phyloP scores from a whole-genome alignment of 2,329 filamentous ascomycete species.

The Thielaviopsis musarum region DNA sequence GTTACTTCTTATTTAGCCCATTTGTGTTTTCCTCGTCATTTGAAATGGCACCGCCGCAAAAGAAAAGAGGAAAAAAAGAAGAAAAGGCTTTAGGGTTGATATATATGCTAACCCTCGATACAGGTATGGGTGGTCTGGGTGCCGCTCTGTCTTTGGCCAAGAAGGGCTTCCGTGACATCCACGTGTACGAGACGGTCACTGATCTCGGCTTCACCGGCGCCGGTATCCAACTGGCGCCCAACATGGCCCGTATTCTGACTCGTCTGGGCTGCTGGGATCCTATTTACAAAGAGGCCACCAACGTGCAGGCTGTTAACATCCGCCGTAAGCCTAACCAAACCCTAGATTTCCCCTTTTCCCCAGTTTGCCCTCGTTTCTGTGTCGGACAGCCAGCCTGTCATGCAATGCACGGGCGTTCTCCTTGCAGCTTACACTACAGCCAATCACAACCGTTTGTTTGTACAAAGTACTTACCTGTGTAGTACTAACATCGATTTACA shows the following conservation, averaged over 20 bases:
- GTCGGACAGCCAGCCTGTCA: no score
- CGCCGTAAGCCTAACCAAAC: slow-evolving; percentile 29
- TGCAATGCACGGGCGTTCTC: no score
- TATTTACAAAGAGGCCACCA: slow-evolving; percentile 54
- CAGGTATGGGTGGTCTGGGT: slow-evolving; percentile 65
- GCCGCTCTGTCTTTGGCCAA: slow-evolving; percentile 57
- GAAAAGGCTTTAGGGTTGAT: neutral
- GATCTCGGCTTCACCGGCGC: slow-evolving; percentile 68
- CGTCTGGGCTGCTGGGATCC: slow-evolving; percentile 53
- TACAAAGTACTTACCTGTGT: neutral
- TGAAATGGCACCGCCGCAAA: neutral
- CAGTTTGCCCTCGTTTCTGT: neutral
- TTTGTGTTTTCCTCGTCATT: neutral
- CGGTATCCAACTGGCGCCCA: slow-evolving; percentile 70
- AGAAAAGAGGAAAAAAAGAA: no score
- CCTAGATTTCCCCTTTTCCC: slow-evolving; percentile 1
- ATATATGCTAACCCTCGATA: neutral
- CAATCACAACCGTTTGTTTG: no score
- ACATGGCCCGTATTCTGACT: slow-evolving; percentile 63
- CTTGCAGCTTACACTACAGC: no score
- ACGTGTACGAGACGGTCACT: slow-evolving; percentile 57
- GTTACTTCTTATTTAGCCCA: neutral
- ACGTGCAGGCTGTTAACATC: slow-evolving; percentile 56
- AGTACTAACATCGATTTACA: slow-evolving; percentile 14
- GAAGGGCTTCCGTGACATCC: slow-evolving; percentile 56